Conservation (phyloP, 495 filamentous ascomycete genomes). For the Hyaloscypha hepaticicola region DNA sequence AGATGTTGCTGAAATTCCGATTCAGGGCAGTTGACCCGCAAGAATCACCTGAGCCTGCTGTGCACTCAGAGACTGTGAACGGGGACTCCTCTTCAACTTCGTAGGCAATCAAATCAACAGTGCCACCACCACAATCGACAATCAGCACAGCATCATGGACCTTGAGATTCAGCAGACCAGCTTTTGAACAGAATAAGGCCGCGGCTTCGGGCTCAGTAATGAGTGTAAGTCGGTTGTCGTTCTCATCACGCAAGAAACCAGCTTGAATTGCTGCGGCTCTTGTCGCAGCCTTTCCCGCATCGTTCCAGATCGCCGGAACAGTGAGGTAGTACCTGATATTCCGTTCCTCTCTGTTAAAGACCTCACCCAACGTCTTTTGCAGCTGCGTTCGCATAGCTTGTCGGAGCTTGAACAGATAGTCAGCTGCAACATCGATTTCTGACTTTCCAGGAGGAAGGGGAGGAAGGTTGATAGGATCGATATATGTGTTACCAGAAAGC, state of each 20-base stretch:
- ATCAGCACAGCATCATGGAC: conserved; percentile 72
- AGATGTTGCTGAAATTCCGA: conserved; percentile 73
- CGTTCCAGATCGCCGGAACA: conserved; percentile 76
- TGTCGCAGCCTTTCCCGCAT: conserved; percentile 71
- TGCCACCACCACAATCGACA: conserved; percentile 74
- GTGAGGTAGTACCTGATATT: conserved; percentile 74
- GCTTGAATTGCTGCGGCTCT: conserved; percentile 72
- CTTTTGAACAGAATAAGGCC: conserved; percentile 73
- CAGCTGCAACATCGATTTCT: conserved; percentile 73
- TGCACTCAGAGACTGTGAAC: conserved; percentile 73
- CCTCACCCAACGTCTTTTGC: conserved; percentile 74
- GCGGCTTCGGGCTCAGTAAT: conserved; percentile 73
- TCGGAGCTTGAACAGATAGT: conserved; percentile 74
- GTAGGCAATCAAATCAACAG: conserved; percentile 74
- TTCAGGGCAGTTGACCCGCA: conserved; percentile 74
- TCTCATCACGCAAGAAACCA: conserved; percentile 71
- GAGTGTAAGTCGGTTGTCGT: conserved; percentile 70
- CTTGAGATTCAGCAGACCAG: conserved; percentile 70
- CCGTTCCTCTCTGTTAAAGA: conserved; percentile 72
- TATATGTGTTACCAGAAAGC: conserved; percentile 76
- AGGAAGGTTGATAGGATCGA: conserved; percentile 75
- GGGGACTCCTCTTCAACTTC: conserved; percentile 75
- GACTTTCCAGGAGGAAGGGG: conserved; percentile 74
- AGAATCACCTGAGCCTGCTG: conserved; percentile 71
- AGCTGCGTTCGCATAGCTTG: conserved; percentile 71